Base-by-base conservation (phyloP, 805 yeast species). In the Helenozyma rhizophorensis region DNA sequence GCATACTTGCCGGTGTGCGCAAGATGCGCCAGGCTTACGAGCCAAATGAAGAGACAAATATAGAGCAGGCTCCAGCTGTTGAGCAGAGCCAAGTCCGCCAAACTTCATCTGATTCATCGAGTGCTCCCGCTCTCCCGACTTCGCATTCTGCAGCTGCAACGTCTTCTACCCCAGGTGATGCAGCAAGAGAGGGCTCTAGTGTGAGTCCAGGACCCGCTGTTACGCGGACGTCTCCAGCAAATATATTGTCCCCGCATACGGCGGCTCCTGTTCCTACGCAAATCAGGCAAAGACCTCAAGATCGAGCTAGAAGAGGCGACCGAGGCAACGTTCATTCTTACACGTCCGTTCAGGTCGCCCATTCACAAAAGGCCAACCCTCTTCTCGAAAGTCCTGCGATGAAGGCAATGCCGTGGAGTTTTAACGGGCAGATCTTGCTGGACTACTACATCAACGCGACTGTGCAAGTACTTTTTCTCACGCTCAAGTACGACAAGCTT, bases 281-380 rank as follows among this genome's bases (percentile, higher is more conserved):
- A 23, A 8, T 11, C 13, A 12, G 11, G 25, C 25, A 6, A 6
- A 12, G 7, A 29, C 15, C 14, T 16, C 15, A 2, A 29, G 23
- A 29, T 14, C 5, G 19, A 8, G 19, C 5, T 5, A 17, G 37
- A 17, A 18, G 42, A 14, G 21, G 34, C 18, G 23, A 28, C 7
- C 25, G 15, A 21, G 10, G 30, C 7, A 37, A 30, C 50, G 41
- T 36, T 14, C 38, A 39, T 15, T 39, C 43, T 5, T 36, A 44
- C 25, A 34, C 46, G 13, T 56, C 72, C 3, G 66, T 80, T 0
- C 68, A 72, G 25, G 84, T 83, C 4, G 73, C 79, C 25, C 73
- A 75, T 24, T 68, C 81, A 0, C 93, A 84, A 51, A 76, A 72
- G 30, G 89, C 85, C 1, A 84, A 84, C 49, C 90, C 90, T 5